A percentile compares a stretch with the other conserved stretches of the same genome.
phyloP scores from a whole-genome alignment of 106 monocot species.

The Posidonia australis region DNA sequence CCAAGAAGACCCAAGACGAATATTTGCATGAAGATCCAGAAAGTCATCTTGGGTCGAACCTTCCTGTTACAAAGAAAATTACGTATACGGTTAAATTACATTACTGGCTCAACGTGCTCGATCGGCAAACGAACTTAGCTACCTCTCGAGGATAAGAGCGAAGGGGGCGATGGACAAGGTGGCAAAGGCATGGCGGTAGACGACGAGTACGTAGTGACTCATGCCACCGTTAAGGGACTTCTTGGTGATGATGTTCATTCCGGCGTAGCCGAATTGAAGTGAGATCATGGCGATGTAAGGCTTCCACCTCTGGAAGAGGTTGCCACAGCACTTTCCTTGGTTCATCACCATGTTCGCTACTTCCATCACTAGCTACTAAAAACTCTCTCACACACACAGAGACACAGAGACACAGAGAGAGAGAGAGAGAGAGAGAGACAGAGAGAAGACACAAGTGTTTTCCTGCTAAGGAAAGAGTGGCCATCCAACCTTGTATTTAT shows the following conservation, averaged over 20 bases:
- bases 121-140: not conserved
- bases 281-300: conserved; percentile 31
- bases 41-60: conserved; percentile 25
- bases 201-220: conserved; percentile 41
- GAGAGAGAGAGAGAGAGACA: no score
- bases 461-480: no score
- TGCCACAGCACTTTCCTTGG: not conserved
- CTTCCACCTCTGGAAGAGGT: conserved; percentile 18
- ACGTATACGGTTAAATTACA: no score
- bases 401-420: no score
- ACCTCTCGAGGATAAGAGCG: conserved; percentile 33
- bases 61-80: conserved; percentile 9
- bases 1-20: conserved; percentile 26
- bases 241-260: conserved; percentile 40
- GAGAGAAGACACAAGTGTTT: no score
- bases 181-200: conserved; percentile 39
- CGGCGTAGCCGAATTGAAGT: conserved; percentile 37
- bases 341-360: not conserved
- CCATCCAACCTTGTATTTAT: no score
- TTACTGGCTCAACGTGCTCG: no score
- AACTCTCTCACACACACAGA: no score
- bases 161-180: conserved; percentile 39
- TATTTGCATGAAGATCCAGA: conserved; percentile 22
- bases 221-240: conserved; percentile 39
- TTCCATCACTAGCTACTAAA: not conserved